Conservation (phyloP, 345 rosid genomes). For the Citrus reticulata region DNA sequence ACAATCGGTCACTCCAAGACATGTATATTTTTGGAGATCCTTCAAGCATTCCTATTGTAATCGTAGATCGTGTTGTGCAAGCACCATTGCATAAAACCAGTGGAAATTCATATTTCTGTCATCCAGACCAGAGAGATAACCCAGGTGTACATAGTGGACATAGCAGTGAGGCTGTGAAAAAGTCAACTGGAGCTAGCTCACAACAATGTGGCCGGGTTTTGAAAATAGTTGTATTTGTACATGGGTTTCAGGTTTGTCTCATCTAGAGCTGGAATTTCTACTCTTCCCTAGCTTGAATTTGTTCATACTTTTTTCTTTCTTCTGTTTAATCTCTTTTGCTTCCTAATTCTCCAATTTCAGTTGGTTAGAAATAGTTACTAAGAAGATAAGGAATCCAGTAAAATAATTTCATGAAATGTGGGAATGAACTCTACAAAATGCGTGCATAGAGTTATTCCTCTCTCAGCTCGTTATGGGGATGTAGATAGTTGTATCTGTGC, state of each 20-base stretch:
- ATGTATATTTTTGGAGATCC: constrained; percentile 90
- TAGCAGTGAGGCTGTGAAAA: constrained; percentile 28
- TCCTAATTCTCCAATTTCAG: not conserved
- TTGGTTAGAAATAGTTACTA: not conserved
- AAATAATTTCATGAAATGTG: not conserved
- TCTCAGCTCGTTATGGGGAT: not conserved
- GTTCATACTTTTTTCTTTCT: not conserved
- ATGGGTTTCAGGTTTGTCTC: constrained; percentile 86
- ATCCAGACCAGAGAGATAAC: constrained; percentile 47
- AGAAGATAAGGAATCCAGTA: not conserved
- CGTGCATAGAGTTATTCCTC: not conserved
- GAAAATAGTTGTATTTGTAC: constrained; percentile 83
- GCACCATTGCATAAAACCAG: constrained; percentile 73
- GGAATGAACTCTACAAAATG: not conserved
- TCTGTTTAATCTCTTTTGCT: not conserved
- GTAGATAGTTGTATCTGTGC: too few species aligned
- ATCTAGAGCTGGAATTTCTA: not conserved
- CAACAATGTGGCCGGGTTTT: constrained; percentile 44
- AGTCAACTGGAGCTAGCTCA: constrained; percentile 20
- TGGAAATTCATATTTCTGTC: constrained; percentile 64
- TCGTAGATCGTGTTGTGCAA: constrained; percentile 73
- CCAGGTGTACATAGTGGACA: constrained; percentile 21
- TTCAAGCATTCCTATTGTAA: constrained; percentile 67
- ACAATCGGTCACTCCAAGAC: constrained; percentile 85
- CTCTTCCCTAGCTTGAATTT: not conserved